These are phyloP conservation scores for Sclerotinia sclerotiorum DNA, from an alignment of 2,329 filamentous ascomycete species.

Conservation along the genomic window DNA sequence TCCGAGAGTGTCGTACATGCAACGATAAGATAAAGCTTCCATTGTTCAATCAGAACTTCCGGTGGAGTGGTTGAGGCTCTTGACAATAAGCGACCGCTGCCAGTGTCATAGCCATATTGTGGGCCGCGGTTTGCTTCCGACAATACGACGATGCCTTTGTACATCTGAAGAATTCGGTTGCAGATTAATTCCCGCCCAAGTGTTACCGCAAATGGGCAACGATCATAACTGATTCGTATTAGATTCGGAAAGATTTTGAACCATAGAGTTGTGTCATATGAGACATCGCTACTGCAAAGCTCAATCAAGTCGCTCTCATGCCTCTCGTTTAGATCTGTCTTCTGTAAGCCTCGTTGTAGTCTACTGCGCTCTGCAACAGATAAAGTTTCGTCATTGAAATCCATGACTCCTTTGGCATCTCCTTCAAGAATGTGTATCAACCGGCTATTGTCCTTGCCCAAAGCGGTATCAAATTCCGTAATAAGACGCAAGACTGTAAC, in stretches of 20 bases:
- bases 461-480: constrained; percentile 86
- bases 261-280: constrained; percentile 94
- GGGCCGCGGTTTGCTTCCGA: constrained; percentile 70
- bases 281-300: constrained; percentile 90
- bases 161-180: constrained; percentile 89
- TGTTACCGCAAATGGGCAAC: constrained; percentile 87
- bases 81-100: constrained; percentile 47
- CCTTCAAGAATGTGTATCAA: constrained; percentile 92
- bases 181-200: constrained; percentile 90
- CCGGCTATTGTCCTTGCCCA: constrained; percentile 71
- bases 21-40: constrained; percentile 96
- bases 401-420: constrained; percentile 83
- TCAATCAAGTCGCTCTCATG: constrained; percentile 86
- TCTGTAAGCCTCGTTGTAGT: constrained; percentile 84
- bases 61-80: constrained; percentile 70
- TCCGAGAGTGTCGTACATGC: constrained; percentile 94
- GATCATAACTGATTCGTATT: constrained; percentile 84
- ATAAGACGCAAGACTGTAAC: constrained; percentile 90
- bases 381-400: constrained; percentile 87
- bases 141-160: constrained; percentile 75
- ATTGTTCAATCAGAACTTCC: constrained; percentile 90
- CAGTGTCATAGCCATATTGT: constrained; percentile 60
- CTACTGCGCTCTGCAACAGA: constrained; percentile 91
- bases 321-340: constrained; percentile 59
- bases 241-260: constrained; percentile 98